These are phyloP conservation scores for Gamarada debralockiae DNA, from an alignment of 495 filamentous ascomycete genomes.

Conservation along the genomic window DNA sequence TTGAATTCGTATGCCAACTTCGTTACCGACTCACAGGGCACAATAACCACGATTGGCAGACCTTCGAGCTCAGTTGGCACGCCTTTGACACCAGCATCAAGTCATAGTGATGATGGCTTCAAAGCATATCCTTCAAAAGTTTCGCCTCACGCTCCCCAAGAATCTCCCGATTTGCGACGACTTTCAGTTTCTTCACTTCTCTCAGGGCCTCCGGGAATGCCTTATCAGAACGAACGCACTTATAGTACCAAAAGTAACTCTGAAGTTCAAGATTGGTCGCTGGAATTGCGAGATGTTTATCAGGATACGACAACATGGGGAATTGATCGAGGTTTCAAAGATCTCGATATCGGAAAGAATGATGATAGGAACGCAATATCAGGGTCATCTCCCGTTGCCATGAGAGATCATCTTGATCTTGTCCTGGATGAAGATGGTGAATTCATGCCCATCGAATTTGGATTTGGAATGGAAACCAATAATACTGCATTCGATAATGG, in stretches of 20 bases:
- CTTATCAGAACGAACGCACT: slow-evolving; percentile 2
- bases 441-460: slow-evolving; percentile 32
- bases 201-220: slow-evolving; percentile 27
- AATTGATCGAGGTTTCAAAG: slow-evolving; percentile 62
- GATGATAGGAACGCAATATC: slow-evolving; percentile 54
- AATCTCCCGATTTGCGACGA: slow-evolving; percentile 30
- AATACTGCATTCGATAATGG: slow-evolving; percentile 48
- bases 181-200: slow-evolving; percentile 40
- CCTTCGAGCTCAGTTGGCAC: slow-evolving; percentile 10
- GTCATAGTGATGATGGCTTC: slow-evolving; percentile 17
- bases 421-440: slow-evolving; percentile 11
- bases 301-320: slow-evolving; percentile 51
- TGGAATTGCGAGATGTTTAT: slow-evolving; percentile 25
- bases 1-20: neutral
- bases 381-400: slow-evolving; percentile 36
- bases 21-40: slow-evolving; percentile 1
- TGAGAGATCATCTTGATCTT: slow-evolving; percentile 25
- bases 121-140: slow-evolving; percentile 11
- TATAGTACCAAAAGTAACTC: slow-evolving; percentile 6
- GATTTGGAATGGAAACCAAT: slow-evolving; percentile 42
- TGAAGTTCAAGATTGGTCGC: slow-evolving; percentile 21
- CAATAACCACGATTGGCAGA: neutral
- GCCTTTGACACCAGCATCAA: slow-evolving; percentile 28
- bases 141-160: slow-evolving; percentile 16
- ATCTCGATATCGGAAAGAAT: slow-evolving; percentile 65